phyloP scores from a whole-genome alignment of 139 green algal genomes.

The Ostreobium quekettii region DNA sequence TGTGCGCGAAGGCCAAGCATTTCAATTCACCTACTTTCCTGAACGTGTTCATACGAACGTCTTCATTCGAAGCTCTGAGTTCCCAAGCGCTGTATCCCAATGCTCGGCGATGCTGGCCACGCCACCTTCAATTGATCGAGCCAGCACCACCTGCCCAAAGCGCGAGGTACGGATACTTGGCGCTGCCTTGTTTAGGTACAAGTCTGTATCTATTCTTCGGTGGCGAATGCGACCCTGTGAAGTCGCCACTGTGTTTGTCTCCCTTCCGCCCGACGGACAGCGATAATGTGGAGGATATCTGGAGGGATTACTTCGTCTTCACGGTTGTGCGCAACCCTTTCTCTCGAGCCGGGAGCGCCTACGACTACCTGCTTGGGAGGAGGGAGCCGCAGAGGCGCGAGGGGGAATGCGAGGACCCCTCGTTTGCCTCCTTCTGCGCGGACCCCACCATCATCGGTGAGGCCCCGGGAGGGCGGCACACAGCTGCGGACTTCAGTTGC shows the following conservation, averaged over 20 bases:
- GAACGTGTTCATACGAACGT: too few species aligned
- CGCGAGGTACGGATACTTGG: too few species aligned
- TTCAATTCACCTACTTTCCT: too few species aligned
- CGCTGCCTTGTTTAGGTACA: constrained; percentile 6
- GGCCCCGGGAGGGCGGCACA: too few species aligned
- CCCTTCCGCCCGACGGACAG: neutral
- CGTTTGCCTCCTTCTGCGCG: neutral
- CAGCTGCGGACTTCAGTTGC: neutral
- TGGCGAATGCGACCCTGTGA: neutral
- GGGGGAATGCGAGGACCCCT: neutral
- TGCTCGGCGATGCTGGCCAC: too few species aligned
- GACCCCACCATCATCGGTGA: neutral
- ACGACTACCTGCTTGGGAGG: neutral
- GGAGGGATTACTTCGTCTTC: neutral
- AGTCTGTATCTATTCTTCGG: neutral
- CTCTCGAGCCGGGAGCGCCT: neutral
- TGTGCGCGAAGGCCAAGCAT: too few species aligned
- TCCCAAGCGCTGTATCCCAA: too few species aligned
- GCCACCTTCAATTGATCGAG: too few species aligned
- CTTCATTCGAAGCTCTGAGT: too few species aligned
- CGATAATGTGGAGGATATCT: neutral
- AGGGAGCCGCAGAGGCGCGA: neutral
- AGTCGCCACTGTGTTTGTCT: neutral
- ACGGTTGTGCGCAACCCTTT: neutral
- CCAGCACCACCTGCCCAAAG: too few species aligned